phyloP scores from a whole-genome alignment of 192 early-diverging fungal species.

The Backusella morwellensis region DNA sequence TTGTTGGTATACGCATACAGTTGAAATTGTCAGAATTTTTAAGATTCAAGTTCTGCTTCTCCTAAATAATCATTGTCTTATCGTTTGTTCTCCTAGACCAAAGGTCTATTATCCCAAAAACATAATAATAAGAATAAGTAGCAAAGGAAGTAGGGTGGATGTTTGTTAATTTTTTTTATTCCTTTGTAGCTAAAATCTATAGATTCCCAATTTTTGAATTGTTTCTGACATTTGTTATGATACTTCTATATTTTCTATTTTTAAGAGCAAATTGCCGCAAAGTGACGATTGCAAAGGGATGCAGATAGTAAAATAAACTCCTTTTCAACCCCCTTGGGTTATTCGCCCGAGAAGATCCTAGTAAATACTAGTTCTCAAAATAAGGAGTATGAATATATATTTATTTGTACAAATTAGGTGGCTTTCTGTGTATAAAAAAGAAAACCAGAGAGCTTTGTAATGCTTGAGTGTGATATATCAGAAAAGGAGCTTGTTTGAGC shows the following conservation, averaged over 20 bases:
- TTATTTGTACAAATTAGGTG: background rate
- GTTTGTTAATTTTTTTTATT: background rate
- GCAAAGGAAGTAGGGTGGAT: background rate
- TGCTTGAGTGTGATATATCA: background rate
- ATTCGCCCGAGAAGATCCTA: background rate
- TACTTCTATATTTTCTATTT: background rate
- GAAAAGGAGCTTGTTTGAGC: background rate
- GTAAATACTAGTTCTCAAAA: background rate
- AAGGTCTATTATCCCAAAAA: background rate
- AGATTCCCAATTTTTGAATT: background rate
- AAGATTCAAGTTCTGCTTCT: background rate
- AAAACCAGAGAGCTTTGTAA: background rate
- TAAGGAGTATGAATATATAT: background rate
- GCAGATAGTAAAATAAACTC: background rate
- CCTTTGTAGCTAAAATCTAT: background rate
- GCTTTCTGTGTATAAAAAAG: background rate
- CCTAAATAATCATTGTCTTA: background rate
- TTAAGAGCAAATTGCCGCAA: background rate
- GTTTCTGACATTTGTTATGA: background rate
- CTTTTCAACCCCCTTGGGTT: background rate
- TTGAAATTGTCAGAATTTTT: background rate
- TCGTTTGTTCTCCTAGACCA: background rate
- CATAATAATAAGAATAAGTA: background rate
- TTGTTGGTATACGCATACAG: background rate
- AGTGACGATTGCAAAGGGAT: background rate